These are phyloP conservation scores for Lachancea mirantina DNA, from an alignment of 805 yeast genomes.

Conservation along the genomic window DNA sequence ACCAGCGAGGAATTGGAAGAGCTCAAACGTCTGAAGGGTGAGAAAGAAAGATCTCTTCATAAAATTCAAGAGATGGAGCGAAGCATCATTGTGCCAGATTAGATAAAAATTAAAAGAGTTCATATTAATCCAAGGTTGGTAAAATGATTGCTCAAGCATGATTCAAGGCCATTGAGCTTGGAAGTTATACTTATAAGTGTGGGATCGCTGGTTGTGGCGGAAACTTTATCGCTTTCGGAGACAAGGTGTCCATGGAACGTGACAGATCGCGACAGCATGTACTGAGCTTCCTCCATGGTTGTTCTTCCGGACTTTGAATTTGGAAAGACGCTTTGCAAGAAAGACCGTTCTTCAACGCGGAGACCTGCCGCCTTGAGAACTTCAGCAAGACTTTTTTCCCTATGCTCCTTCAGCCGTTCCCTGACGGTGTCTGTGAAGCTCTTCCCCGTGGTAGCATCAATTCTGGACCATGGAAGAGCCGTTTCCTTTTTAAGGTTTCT, in stretches of 20 bases:
- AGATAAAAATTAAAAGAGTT: not conserved
- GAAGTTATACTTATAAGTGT: conserved; percentile 53
- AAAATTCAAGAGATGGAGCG: conserved; percentile 11
- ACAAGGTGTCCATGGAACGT: conserved; percentile 57
- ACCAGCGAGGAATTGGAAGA: conserved; percentile 28
- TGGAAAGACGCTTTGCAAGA: conserved; percentile 31
- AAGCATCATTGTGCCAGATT: not conserved
- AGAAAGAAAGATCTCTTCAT: conserved; percentile 16
- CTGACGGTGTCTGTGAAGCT: conserved; percentile 55
- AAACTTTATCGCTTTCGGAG: conserved; percentile 50
- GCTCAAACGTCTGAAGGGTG: conserved; percentile 20
- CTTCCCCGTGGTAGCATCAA: conserved; percentile 39
- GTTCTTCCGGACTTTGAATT: conserved; percentile 30
- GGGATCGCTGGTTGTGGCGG: conserved; percentile 63
- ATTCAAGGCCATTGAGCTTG: conserved; percentile 55
- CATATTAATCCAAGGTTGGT: conserved; percentile 14
- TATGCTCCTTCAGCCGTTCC: conserved; percentile 44
- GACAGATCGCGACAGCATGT: conserved; percentile 54
- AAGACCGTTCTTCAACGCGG: conserved; percentile 26
- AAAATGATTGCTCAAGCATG: conserved; percentile 18
- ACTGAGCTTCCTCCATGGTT: conserved; percentile 36
- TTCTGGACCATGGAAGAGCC: conserved; percentile 56
- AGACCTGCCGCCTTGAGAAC: conserved; percentile 36
- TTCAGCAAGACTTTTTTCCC: conserved; percentile 33
- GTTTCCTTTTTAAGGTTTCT: conserved; percentile 43